These are phyloP conservation scores for Theobroma grandiflorum DNA, from an alignment of 441 rosid species.

Conservation along the genomic window DNA sequence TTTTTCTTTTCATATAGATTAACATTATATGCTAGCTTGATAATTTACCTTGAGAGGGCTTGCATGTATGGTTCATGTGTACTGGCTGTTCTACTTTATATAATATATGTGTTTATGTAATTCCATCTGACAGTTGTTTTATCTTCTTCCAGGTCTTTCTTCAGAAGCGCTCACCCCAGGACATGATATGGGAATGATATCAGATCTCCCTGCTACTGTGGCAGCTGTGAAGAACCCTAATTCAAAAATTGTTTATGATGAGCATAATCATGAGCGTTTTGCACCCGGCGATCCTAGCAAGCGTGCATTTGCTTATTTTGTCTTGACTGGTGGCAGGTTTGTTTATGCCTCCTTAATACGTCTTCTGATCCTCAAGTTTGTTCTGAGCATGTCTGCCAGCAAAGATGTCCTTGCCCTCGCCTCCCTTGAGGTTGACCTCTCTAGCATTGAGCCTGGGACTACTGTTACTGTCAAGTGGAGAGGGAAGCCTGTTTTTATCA, in stretches of 20 bases:
- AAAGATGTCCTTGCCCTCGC: constrained; percentile 96
- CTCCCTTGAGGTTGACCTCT: constrained; percentile 92
- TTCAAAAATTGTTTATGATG: constrained; percentile 82
- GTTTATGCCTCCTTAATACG: constrained; percentile 90
- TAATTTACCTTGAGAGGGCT: constrained; percentile 5
- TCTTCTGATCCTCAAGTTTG: constrained; percentile 83
- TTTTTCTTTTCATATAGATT: not conserved
- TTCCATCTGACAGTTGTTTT: constrained; percentile 3
- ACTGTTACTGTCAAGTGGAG: constrained; percentile 98
- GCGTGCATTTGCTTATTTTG: constrained; percentile 97
- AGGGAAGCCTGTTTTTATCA: constrained; percentile 95
- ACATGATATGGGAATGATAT: constrained; percentile 61
- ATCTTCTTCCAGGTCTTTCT: constrained; percentile 62
- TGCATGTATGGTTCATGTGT: not conserved
- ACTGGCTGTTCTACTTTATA: not conserved
- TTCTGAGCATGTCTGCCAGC: constrained; percentile 97
- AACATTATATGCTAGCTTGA: not conserved
- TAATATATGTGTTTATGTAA: not conserved
- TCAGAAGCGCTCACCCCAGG: constrained; percentile 62
- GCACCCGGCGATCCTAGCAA: constrained; percentile 99
- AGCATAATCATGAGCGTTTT: constrained; percentile 84
- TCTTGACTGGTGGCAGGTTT: constrained; percentile 90
- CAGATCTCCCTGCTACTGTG: constrained; percentile 70
- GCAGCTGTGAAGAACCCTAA: constrained; percentile 84
- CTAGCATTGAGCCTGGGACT: constrained; percentile 89